Percentiles rank a stretch among this genome's conserved stretches.
Conservation (phyloP, 2,329 filamentous ascomycete species). For the Capronia coronata region DNA sequence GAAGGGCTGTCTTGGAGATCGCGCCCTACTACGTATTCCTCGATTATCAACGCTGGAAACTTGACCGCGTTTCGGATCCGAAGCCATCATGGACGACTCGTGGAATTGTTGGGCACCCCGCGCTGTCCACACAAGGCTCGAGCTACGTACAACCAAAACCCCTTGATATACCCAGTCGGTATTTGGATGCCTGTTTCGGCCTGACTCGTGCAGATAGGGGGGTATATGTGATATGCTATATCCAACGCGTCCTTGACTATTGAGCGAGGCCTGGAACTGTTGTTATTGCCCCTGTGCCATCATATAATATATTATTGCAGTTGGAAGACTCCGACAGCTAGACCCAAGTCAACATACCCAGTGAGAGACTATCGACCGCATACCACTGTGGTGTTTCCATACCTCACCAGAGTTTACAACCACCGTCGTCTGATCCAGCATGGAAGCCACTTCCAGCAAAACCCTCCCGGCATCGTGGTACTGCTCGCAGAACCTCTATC, state of each 20-base stretch:
- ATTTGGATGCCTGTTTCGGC: slow-evolving; percentile 21
- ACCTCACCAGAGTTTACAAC: no score
- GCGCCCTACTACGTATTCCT: no score
- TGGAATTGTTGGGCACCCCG: background rate
- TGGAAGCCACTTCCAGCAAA: slow-evolving; percentile 22
- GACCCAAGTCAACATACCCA: background rate
- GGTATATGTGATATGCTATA: background rate
- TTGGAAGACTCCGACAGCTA: background rate
- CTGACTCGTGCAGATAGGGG: background rate
- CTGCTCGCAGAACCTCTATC: slow-evolving; percentile 44
- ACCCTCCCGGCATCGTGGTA: slow-evolving; percentile 52
- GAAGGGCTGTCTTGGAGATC: background rate
- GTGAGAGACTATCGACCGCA: no score
- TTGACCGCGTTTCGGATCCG: background rate
- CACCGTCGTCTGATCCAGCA: no score
- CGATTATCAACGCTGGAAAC: slow-evolving; percentile 10
- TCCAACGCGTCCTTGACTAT: background rate
- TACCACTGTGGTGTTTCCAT: no score
- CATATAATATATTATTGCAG: no score
- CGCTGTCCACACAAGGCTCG: background rate
- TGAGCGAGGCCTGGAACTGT: background rate
- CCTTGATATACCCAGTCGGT: slow-evolving; percentile 8
- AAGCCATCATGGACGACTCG: background rate
- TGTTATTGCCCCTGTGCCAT: background rate
- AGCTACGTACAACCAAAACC: background rate